Evolutionary conservation across 768 basidiomycete genomes (phyloP), one percentile per base, ranked within the genome.

Genomic region (Leccinum barrowsii): DNA sequence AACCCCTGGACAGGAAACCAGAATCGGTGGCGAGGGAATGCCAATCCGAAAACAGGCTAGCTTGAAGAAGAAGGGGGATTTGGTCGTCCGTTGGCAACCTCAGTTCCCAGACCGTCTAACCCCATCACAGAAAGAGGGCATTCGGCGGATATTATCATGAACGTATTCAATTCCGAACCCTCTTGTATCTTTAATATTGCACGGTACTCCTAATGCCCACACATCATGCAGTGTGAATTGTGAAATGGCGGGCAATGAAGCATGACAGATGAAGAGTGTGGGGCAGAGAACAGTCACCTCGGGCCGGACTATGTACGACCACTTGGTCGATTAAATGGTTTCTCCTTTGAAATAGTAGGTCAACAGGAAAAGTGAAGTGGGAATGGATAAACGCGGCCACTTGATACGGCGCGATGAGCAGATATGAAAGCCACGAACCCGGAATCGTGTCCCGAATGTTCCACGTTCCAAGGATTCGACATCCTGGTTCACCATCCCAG

Each of bases 61-160:
- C 46, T 77, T 77, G 57, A 82, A 79, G 75, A 83, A 77, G 61
- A 92, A 90, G 75, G 96, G 96, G 1, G 92, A 98, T 74, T 71
- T 98, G 53, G 77, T 90, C 51, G 80, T 96, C 50, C 83, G 81
- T 60, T 92, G 89, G 90, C 84, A 96, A 44, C 82, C 96, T 21
- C 78, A 84, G 24, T 95, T 98, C 81, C 96, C 96, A 0, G 81
- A 84, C 28, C 76, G 82, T 49, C 70, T 98, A 59, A 89, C 90
- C 11, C 74, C 82, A 2, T 75, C 80, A 17, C 94, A 98, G 76
- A 92, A 89, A 75, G 89, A 92, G 68, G 90, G 82, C 0, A 68
- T 97, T 34, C 78, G 84, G 72, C 90, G 86, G 71, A 80, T 90
- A 35, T 68, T 90, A 67, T 75, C 70, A 37, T 82, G 63, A 71